These are phyloP conservation scores for Metarhizium brunneum DNA, from an alignment of 2,329 filamentous ascomycete genomes.

Conservation along the genomic window DNA sequence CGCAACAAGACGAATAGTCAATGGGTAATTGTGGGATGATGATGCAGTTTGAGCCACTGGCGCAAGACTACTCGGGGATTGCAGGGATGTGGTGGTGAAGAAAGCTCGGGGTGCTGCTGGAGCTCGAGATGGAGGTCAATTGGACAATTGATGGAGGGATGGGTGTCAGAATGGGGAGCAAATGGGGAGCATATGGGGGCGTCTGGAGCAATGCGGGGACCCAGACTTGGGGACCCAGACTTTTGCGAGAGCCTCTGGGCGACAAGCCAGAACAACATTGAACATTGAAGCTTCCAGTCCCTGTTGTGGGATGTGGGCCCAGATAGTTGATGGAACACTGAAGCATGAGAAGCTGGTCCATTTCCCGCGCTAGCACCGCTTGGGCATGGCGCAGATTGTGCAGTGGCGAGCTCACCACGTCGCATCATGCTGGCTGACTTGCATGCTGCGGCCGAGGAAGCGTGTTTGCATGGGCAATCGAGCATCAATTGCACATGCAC, in stretches of 20 bases:
- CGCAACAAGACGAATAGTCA: not conserved
- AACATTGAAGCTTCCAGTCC: slow-evolving; percentile 1
- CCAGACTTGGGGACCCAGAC: slow-evolving; percentile 5
- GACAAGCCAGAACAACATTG: no score
- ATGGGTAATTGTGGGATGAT: slow-evolving; percentile 1
- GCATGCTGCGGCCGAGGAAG: not conserved
- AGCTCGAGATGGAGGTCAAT: not conserved
- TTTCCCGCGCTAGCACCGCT: slow-evolving; percentile 5
- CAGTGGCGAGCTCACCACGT: not conserved
- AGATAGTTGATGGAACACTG: no score
- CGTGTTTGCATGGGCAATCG: no score
- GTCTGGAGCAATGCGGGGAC: slow-evolving; percentile 7
- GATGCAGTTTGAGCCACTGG: slow-evolving; percentile 7
- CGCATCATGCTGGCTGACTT: not conserved
- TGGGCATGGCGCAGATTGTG: not conserved
- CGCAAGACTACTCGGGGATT: not conserved
- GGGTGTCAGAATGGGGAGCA: not conserved
- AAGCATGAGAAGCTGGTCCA: not conserved
- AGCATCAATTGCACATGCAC: no score
- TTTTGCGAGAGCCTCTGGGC: not conserved
- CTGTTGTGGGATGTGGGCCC: no score
- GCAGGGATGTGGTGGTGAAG: slow-evolving; percentile 3
- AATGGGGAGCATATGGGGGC: not conserved
- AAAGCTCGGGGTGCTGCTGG: slow-evolving; percentile 2
- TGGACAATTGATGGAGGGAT: not conserved